phyloP scores from a whole-genome alignment of 2,329 filamentous ascomycete genomes.

The Ophidiomyces ophidiicola region DNA sequence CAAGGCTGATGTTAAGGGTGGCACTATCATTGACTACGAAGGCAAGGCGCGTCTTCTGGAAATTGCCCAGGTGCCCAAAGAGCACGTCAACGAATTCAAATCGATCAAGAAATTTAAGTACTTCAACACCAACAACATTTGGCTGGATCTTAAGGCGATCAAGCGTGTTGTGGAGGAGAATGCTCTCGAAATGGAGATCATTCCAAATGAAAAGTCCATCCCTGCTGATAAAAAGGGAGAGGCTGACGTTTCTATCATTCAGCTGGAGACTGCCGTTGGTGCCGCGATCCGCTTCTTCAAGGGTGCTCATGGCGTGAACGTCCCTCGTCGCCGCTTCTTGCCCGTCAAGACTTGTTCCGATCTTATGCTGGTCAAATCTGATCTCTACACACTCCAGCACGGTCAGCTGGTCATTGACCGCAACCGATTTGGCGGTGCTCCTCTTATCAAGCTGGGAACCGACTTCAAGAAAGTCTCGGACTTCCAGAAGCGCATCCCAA shows the following conservation, averaged over 20 bases:
- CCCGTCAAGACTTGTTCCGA: conserved; percentile 99
- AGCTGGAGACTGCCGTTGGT: conserved; percentile 97
- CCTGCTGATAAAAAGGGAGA: conserved; percentile 99
- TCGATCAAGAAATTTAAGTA: conserved; percentile 99
- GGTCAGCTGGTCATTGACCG: conserved; percentile 95
- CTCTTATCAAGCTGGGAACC: conserved; percentile 93
- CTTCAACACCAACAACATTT: conserved; percentile 99
- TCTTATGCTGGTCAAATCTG: conserved; percentile 98
- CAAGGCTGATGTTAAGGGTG: conserved; percentile 99
- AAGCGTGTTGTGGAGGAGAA: conserved; percentile 98
- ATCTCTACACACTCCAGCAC: conserved; percentile 97
- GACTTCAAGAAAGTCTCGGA: conserved; percentile 99
- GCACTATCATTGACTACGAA: conserved; percentile 99
- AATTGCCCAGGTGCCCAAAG: conserved; percentile 98
- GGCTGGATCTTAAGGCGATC: conserved; percentile 94
- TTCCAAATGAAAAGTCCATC: conserved; percentile 97
- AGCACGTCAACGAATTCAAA: conserved; percentile 99
- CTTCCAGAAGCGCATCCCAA: conserved; percentile 41
- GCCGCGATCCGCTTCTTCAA: conserved; percentile 97
- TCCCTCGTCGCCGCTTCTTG: conserved; percentile 92
- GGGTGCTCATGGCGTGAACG: conserved; percentile 98
- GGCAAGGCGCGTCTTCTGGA: conserved; percentile 92
- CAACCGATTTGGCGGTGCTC: conserved; percentile 88
- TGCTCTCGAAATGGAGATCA: conserved; percentile 98
- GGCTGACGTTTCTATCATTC: conserved; percentile 91